Base-by-base conservation (phyloP, 192 early-diverging fungal species). In the Coemansia sp. region DNA sequence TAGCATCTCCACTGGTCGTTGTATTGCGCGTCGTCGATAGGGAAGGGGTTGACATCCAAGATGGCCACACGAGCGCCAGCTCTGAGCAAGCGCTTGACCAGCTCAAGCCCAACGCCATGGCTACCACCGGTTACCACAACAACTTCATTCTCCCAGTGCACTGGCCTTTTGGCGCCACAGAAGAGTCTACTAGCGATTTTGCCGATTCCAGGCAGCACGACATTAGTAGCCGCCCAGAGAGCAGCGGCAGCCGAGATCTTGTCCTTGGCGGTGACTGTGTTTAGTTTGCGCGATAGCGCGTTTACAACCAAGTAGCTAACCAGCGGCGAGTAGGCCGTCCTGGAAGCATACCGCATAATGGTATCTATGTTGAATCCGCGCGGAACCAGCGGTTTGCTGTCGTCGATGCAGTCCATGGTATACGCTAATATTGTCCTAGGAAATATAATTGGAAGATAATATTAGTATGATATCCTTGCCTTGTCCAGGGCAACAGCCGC, bases 321-420 rank as follows among this genome's bases (percentile, higher is more conserved):
- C 27, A 82, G 57, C 3, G 80, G 80, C 61, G 80, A 74, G 55
- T 54, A 62, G 38, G 74, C 41, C 9, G 65, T 51, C 31, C 75
- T 66, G 13, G 75, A 68, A 15, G 62, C 43, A 43, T 82, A 82
- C 40, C 80, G 74, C 57, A 71, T 44, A 22, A 71, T 42, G 3
- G 80, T 82, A 49, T 82, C 80, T 12, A 74, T 41, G 60, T 82
- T 82, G 55, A 82, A 74, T 20, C 80, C 80, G 38, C 80, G 80
- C 24, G 74, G 68, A 5, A 82, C 80, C 29, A 82, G 65, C 20
- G 80, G 80, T 69, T 82, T 68, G 51, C 67, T 77, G 70, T 82
- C 80, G 49, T 82, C 71, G 54, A 82, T 82, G 7, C 40, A 70
- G 54, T 78, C 67, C 76, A 78, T 78, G 22, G 15, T 11, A 16